These are phyloP conservation scores for Brassica hybrid DNA, from an alignment of 441 rosid species.

Conservation along the genomic window DNA sequence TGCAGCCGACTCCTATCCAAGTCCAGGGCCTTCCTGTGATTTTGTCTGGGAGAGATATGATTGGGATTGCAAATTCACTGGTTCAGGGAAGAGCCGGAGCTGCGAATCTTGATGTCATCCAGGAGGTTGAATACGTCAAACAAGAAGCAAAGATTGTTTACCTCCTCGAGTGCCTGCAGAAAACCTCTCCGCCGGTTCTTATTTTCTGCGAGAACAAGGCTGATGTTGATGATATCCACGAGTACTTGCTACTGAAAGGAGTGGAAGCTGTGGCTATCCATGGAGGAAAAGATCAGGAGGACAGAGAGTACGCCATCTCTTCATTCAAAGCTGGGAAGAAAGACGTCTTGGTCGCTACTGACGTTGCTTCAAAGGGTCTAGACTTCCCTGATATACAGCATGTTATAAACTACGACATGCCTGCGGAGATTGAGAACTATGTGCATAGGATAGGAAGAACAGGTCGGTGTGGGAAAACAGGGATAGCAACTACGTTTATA, in stretches of 20 bases:
- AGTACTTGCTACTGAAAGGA: constrained; percentile 89
- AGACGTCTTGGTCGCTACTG: constrained; percentile 91
- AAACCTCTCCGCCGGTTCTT: constrained; percentile 90
- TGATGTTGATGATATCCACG: constrained; percentile 90
- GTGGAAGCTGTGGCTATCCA: constrained; percentile 93
- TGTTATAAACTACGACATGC: constrained; percentile 95
- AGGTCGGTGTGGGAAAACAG: constrained; percentile 96
- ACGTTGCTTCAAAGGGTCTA: constrained; percentile 92
- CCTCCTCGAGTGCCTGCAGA: constrained; percentile 92
- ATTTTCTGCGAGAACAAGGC: constrained; percentile 97
- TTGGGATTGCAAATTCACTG: constrained; percentile 84
- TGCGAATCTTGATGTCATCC: constrained; percentile 94
- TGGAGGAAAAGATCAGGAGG: constrained; percentile 97
- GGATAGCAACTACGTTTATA: constrained; percentile 93
- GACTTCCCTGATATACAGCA: constrained; percentile 98
- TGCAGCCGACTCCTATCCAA: constrained; percentile 96
- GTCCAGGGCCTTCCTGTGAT: constrained; percentile 94
- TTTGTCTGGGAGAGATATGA: constrained; percentile 86
- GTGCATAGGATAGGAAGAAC: constrained; percentile 96
- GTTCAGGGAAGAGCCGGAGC: constrained; percentile 96
- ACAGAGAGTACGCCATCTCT: constrained; percentile 87
- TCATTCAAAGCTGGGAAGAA: constrained; percentile 87
- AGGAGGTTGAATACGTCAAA: constrained; percentile 94
- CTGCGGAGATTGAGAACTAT: constrained; percentile 91
- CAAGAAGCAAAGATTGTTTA: constrained; percentile 97